Conservation (phyloP, 169 alveolate genomes). For the Ichthyophthirius multifiliis region DNA sequence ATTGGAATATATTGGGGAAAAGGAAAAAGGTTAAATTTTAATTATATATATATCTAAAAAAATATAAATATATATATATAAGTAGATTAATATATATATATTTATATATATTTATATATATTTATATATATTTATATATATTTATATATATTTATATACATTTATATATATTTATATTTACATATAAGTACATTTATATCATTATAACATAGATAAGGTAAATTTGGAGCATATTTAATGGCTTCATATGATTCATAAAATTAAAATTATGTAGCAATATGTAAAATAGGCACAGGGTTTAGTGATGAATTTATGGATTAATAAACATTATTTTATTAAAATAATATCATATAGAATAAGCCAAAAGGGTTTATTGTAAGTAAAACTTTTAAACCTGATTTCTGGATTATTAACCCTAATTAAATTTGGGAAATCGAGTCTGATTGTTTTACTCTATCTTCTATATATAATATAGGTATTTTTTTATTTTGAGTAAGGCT, state of each 20-base stretch:
- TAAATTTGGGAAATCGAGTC: constrained; percentile 64
- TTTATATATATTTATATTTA: background rate
- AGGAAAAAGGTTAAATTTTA: constrained; percentile 45
- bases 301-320: constrained; percentile 11
- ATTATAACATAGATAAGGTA: constrained; percentile 36
- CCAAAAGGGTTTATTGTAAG: constrained; percentile 44
- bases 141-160: background rate
- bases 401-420: constrained; percentile 51
- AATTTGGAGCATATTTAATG: constrained; percentile 64
- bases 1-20: constrained; percentile 68
- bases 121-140: background rate
- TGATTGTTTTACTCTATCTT: constrained; percentile 55
- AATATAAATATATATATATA: background rate
- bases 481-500: no score
- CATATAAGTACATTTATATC: background rate
- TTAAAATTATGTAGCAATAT: constrained; percentile 52
- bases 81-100: background rate
- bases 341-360: constrained; percentile 12
- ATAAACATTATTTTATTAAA: constrained; percentile 27
- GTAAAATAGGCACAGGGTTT: constrained; percentile 75
- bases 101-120: background rate
- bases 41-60: no score
- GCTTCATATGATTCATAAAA: constrained; percentile 58
- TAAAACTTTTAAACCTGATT: constrained; percentile 49
- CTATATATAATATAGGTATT: constrained; percentile 56